phyloP scores from a whole-genome alignment of 2,329 filamentous ascomycete species.

The Cytospora piceicola region DNA sequence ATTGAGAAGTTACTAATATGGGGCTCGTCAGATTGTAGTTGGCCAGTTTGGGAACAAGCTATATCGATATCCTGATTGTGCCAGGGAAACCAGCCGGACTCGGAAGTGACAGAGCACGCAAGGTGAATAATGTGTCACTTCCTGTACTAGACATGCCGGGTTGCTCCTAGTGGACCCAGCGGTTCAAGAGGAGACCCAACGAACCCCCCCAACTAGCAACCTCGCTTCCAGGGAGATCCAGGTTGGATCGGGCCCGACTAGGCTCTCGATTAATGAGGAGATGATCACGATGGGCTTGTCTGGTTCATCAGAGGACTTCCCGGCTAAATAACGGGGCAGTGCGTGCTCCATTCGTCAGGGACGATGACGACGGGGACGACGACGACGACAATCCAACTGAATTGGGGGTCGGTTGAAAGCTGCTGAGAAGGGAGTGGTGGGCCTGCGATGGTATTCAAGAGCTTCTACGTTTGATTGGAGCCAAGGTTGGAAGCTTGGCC shows the following conservation, averaged over 20 bases:
- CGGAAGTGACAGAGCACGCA: background rate
- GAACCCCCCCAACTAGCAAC: constrained; percentile 12
- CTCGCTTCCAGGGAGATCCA: constrained; percentile 14
- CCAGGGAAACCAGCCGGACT: background rate
- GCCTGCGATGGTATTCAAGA: constrained; percentile 13
- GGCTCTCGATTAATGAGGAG: constrained; percentile 12
- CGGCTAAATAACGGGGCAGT: background rate
- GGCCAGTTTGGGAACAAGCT: background rate
- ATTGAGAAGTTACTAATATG: background rate
- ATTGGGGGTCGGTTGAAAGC: constrained; percentile 9
- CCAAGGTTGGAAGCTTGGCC: constrained; percentile 9
- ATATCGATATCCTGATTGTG: background rate
- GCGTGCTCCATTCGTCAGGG: background rate
- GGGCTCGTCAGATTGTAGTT: background rate
- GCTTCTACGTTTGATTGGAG: constrained; percentile 1
- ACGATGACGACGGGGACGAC: constrained; percentile 4
- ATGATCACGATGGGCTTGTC: constrained; percentile 12
- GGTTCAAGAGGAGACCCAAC: constrained; percentile 3
- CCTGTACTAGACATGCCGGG: background rate
- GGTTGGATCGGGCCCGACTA: background rate
- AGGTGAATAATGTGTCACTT: background rate
- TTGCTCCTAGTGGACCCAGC: background rate
- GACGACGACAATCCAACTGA: constrained; percentile 1
- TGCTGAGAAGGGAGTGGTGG: constrained; percentile 11
- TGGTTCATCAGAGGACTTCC: constrained; percentile 4